Evolutionary conservation across 768 basidiomycete genomes (phyloP).

Genomic region (Auricularia auricula-judae): DNA sequence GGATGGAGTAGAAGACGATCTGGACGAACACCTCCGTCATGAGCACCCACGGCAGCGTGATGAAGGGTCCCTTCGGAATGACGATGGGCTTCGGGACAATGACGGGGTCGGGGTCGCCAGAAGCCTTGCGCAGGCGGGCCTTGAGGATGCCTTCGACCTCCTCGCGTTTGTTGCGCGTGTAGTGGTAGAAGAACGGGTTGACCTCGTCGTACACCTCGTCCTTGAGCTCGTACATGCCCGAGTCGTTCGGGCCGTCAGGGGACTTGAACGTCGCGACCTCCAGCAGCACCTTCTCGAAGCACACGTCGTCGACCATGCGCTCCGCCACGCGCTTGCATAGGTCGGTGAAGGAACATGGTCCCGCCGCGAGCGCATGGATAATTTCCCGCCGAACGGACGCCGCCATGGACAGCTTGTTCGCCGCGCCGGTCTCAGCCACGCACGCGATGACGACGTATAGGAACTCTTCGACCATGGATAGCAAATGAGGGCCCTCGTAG

Average conservation of each 20-base stretch:
- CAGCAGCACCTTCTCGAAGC: constrained; percentile 66
- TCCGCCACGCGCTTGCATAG: constrained; percentile 87
- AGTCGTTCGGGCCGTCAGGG: constrained; percentile 68
- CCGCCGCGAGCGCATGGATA: constrained; percentile 81
- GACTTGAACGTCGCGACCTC: constrained; percentile 75
- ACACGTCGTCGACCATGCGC: constrained; percentile 70
- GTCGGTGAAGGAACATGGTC: constrained; percentile 82
- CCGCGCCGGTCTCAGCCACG: constrained; percentile 69
- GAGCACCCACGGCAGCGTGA: constrained; percentile 48
- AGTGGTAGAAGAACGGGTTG: constrained; percentile 94
- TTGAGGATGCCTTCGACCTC: constrained; percentile 74
- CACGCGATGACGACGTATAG: constrained; percentile 81
- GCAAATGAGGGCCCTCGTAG: constrained; percentile 62
- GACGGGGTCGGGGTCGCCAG: constrained; percentile 52
- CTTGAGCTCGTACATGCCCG: constrained; percentile 81
- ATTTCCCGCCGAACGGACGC: constrained; percentile 71
- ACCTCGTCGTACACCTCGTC: constrained; percentile 77
- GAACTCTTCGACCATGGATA: constrained; percentile 86
- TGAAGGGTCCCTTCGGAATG: constrained; percentile 60
- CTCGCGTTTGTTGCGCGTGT: constrained; percentile 85
- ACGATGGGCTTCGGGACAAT: constrained; percentile 63
- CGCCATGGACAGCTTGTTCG: constrained; percentile 53
- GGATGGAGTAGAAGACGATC: constrained; percentile 72
- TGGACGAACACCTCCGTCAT: constrained; percentile 64
- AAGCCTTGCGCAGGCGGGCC: constrained; percentile 53